Evolutionary conservation across 805 yeast species (phyloP).

Genomic region (Wickerhamiella galacta): DNA sequence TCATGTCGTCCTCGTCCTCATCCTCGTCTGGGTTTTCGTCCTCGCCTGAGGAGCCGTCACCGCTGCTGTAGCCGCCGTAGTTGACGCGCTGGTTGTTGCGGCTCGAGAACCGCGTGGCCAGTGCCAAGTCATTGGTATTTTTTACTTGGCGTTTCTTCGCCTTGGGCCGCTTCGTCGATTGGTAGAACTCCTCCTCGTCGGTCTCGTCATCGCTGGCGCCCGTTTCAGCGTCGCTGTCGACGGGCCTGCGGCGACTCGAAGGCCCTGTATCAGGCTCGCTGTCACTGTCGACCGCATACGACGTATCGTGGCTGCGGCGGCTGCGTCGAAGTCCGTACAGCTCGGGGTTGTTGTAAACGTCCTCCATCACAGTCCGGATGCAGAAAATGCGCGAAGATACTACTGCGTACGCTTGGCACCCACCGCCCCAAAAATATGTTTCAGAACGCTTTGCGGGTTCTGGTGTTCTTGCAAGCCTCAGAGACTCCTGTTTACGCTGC

Average conservation of each 20-base stretch:
- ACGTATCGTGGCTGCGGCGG: slow-evolving; percentile 19
- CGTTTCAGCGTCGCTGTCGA: slow-evolving; percentile 1
- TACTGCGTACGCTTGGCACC: too few species aligned
- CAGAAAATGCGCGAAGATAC: too few species aligned
- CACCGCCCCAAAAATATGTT: too few species aligned
- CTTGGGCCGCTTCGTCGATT: neutral
- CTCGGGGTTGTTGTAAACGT: slow-evolving; percentile 16
- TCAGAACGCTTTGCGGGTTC: too few species aligned
- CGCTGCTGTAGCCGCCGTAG: slow-evolving; percentile 42
- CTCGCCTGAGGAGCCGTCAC: slow-evolving; percentile 1
- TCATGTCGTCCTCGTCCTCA: slow-evolving; percentile 27
- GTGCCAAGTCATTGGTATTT: neutral
- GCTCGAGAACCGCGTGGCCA: slow-evolving; percentile 47
- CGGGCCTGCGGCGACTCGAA: neutral
- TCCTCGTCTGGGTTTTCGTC: slow-evolving; percentile 28
- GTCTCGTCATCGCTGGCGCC: slow-evolving; percentile 1
- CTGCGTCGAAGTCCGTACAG: slow-evolving; percentile 29
- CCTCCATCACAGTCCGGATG: too few species aligned
- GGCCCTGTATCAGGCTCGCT: slow-evolving; percentile 8
- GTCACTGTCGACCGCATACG: slow-evolving; percentile 11
- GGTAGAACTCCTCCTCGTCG: slow-evolving; percentile 11
- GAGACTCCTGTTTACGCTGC: too few species aligned
- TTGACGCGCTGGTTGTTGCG: slow-evolving; percentile 58
- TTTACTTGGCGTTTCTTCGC: slow-evolving; percentile 2
- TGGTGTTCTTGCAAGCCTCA: too few species aligned